phyloP scores from a whole-genome alignment of 2,329 filamentous ascomycete genomes.

The Colletotrichum nymphaeae region DNA sequence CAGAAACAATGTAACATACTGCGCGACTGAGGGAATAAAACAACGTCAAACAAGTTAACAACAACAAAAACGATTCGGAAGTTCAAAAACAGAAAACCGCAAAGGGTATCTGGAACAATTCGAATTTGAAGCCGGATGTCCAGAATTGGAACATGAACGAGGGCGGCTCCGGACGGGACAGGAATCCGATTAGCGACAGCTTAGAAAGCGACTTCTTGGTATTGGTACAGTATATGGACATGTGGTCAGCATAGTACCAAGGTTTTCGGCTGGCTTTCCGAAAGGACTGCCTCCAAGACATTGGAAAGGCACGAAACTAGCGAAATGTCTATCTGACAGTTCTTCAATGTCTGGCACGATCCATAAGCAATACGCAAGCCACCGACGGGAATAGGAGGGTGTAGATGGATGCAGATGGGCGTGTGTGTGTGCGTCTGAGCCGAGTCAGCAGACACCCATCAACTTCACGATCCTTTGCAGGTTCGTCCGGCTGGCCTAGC shows the following conservation, averaged over 20 bases:
- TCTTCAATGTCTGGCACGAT: background rate
- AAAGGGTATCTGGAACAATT: background rate
- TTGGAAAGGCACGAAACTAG: background rate
- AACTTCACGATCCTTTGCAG: background rate
- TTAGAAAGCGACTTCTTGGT: background rate
- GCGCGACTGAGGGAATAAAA: background rate
- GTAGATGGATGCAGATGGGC: background rate
- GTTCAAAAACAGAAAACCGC: background rate
- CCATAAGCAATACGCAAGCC: background rate
- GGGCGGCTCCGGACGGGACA: background rate
- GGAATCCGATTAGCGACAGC: background rate
- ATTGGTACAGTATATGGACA: background rate
- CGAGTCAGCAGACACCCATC: background rate
- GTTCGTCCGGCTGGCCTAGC: background rate
- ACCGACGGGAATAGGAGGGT: background rate
- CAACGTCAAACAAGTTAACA: too few species aligned
- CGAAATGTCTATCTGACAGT: background rate
- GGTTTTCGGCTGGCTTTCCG: slow-evolving; percentile 16
- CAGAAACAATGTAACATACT: background rate
- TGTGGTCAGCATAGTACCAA: background rate
- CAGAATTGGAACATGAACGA: too few species aligned
- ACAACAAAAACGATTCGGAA: background rate
- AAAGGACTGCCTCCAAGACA: background rate
- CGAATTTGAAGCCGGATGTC: background rate
- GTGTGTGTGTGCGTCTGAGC: background rate